These are phyloP conservation scores for Apiospora arundinis DNA, from an alignment of 2,329 filamentous ascomycete species.

Conservation along the genomic window DNA sequence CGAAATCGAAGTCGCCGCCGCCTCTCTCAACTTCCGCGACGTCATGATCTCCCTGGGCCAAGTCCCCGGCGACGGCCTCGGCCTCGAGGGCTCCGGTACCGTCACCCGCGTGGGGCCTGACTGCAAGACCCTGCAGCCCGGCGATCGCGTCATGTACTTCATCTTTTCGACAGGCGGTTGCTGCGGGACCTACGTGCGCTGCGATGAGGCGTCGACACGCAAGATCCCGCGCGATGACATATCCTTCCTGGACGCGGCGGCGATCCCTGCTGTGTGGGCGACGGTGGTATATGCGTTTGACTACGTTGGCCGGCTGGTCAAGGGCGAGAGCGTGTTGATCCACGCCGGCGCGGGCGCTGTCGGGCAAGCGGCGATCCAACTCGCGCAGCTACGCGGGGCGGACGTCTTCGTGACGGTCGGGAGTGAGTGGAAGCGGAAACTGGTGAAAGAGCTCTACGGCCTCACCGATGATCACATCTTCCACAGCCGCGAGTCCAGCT, in stretches of 20 bases:
- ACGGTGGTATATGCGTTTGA: constrained; percentile 51
- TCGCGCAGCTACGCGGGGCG: constrained; percentile 44
- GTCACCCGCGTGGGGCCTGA: constrained; percentile 42
- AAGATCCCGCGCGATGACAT: constrained; percentile 33
- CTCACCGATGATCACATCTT: constrained; percentile 46
- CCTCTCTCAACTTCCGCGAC: constrained; percentile 44
- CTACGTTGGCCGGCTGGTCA: constrained; percentile 34
- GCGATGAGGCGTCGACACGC: constrained; percentile 37
- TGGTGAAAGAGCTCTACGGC: constrained; percentile 40
- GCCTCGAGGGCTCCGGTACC: constrained; percentile 48
- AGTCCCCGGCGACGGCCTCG: constrained; percentile 39
- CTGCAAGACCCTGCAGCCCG: constrained; percentile 39
- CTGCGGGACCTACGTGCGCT: constrained; percentile 37
- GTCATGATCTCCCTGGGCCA: constrained; percentile 43
- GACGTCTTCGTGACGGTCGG: constrained; percentile 50
- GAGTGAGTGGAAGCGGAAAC: constrained; percentile 40
- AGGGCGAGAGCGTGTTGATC: constrained; percentile 45
- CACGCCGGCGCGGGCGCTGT: constrained; percentile 50
- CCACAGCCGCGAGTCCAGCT: constrained; percentile 40
- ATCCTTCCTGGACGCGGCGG: constrained; percentile 25
- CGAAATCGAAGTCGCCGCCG: constrained; percentile 46
- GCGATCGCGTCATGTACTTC: constrained; percentile 45
- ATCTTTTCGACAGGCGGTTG: constrained; percentile 18
- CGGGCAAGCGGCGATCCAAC: constrained; percentile 50
- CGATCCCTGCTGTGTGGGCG: constrained; percentile 46